Conservation (phyloP, 1,139 yeast species). For the Debaryomyces nepalensis region DNA sequence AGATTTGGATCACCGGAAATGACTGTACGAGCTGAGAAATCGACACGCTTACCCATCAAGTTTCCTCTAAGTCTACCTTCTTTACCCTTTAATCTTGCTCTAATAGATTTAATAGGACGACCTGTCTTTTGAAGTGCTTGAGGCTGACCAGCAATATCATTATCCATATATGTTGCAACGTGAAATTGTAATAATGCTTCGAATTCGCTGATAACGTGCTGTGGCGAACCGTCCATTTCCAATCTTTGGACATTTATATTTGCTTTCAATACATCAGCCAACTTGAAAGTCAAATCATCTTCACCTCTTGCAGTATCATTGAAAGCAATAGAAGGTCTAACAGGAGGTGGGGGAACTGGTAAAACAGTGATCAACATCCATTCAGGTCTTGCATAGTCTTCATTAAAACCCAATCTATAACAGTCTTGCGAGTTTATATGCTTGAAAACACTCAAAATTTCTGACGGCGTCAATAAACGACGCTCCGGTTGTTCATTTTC, state of each 20-base stretch:
- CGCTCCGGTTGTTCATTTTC: conserved; percentile 93
- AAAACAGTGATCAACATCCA: conserved; percentile 97
- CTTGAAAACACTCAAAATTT: conserved; percentile 87
- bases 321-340: conserved; percentile 96
- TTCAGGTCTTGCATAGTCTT: conserved; percentile 97
- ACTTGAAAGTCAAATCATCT: conserved; percentile 96
- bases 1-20: conserved; percentile 99
- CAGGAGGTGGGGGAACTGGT: conserved; percentile 99
- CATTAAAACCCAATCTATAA: conserved; percentile 81
- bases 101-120: conserved; percentile 95
- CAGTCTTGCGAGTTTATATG: conserved; percentile 90
- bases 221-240: conserved; percentile 98
- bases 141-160: conserved; percentile 99
- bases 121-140: conserved; percentile 99
- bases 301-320: conserved; percentile 99
- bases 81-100: conserved; percentile 98
- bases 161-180: conserved; percentile 99
- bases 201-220: conserved; percentile 95
- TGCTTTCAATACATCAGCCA: conserved; percentile 96
- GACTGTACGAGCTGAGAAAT: conserved; percentile 98
- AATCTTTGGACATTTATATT: conserved; percentile 94
- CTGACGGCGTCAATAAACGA: conserved; percentile 84
- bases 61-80: conserved; percentile 99
- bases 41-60: conserved; percentile 99
- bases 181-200: conserved; percentile 95